Conservation (phyloP, 441 rosid species). For the Populus hybrid region DNA sequence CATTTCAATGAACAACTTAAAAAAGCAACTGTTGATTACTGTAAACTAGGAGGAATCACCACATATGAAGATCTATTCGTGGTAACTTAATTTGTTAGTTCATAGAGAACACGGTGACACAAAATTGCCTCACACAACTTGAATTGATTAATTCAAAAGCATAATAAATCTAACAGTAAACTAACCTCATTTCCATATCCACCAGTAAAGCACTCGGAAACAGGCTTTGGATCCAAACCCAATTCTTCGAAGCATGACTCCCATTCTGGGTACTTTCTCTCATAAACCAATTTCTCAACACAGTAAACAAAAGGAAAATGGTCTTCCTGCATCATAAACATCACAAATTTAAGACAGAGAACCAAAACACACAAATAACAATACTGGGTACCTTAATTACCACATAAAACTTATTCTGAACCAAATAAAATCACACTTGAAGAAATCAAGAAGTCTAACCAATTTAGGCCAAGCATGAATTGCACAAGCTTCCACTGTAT, state of each 20-base stretch:
- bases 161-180: conserved; percentile 3
- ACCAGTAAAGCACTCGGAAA: conserved; percentile 55
- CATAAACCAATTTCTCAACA: conserved; percentile 56
- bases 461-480: conserved; percentile 66
- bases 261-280: conserved; percentile 55
- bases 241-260: conserved; percentile 63
- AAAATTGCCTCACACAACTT: not conserved
- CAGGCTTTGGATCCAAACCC: conserved; percentile 49
- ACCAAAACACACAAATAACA: not conserved
- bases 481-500: conserved; percentile 91
- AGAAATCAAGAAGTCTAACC: conserved; percentile 33
- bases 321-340: conserved; percentile 48
- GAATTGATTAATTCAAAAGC: not conserved
- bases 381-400: not conserved
- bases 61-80: not conserved
- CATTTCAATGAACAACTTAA: not conserved
- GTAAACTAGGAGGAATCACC: not conserved
- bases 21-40: not conserved
- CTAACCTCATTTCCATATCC: conserved; percentile 66
- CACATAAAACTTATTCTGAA: not conserved
- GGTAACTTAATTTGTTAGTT: not conserved
- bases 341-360: not conserved
- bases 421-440: not conserved
- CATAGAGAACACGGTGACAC: not conserved
- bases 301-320: conserved; percentile 83